Evolutionary conservation across 805 yeast genomes (phyloP).

Genomic region (Martiniozyma abietophila): DNA sequence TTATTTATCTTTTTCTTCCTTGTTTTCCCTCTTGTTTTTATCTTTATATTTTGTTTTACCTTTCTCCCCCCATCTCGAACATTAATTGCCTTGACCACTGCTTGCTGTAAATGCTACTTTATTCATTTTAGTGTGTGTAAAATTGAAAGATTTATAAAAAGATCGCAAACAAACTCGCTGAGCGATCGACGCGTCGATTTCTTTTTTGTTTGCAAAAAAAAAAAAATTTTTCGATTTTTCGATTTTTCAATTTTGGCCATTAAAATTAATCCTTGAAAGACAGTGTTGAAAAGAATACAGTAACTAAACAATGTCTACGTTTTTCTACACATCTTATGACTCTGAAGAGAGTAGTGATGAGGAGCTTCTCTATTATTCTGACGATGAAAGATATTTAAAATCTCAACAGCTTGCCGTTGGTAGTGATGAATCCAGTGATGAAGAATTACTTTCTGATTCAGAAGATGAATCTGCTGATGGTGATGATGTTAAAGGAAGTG

Average conservation of each 20-base stretch:
- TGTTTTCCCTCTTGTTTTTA: background rate
- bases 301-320: conserved; percentile 63
- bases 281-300: too few species aligned
- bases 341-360: conserved; percentile 45
- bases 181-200: too few species aligned
- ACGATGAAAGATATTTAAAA: conserved; percentile 43
- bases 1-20: background rate
- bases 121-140: too few species aligned
- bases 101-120: too few species aligned
- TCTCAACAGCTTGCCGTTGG: conserved; percentile 6
- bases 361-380: conserved; percentile 45
- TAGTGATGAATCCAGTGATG: conserved; percentile 25
- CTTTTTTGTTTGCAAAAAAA: too few species aligned
- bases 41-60: background rate
- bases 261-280: too few species aligned
- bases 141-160: too few species aligned
- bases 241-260: too few species aligned
- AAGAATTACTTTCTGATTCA: conserved; percentile 23
- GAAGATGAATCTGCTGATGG: conserved; percentile 9
- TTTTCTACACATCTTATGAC: conserved; percentile 61
- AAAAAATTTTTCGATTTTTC: too few species aligned
- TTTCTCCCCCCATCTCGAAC: too few species aligned
- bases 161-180: too few species aligned
- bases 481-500: conserved; percentile 8
- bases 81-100: too few species aligned